These are phyloP conservation scores for Exophiala bonariae DNA, from an alignment of 2,329 filamentous ascomycete genomes.

Conservation along the genomic window DNA sequence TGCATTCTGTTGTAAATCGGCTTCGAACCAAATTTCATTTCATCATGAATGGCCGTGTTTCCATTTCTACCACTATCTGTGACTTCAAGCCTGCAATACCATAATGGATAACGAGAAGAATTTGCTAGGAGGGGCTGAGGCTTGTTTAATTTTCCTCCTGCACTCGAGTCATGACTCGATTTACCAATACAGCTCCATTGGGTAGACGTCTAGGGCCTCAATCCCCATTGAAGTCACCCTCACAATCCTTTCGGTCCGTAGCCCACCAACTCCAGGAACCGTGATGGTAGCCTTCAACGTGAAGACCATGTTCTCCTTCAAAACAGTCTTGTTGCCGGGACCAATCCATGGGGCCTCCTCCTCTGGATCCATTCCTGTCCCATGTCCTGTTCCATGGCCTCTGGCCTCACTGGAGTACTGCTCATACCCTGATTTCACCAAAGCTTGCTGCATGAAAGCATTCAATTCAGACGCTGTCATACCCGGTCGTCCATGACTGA, in stretches of 20 bases:
- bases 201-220: too few species aligned
- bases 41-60: too few species aligned
- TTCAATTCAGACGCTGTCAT: conserved; percentile 2
- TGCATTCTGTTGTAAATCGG: too few species aligned
- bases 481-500: not conserved
- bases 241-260: not conserved
- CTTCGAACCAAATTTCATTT: too few species aligned
- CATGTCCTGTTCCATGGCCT: conserved; percentile 2
- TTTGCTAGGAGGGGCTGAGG: too few species aligned
- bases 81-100: too few species aligned
- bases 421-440: not conserved
- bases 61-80: too few species aligned
- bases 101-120: too few species aligned
- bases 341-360: conserved; percentile 2
- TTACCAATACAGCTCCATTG: too few species aligned
- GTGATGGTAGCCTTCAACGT: not conserved
- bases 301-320: conserved; percentile 1
- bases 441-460: conserved; percentile 1
- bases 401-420: not conserved
- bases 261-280: not conserved
- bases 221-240: not conserved
- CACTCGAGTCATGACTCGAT: too few species aligned
- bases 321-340: not conserved
- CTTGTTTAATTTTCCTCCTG: too few species aligned
- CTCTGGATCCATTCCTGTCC: conserved; percentile 2